Percentiles rank a stretch among this genome's conserved stretches.
Conservation (phyloP, 768 basidiomycete genomes). For the Leccinum olivaceopallidum region DNA sequence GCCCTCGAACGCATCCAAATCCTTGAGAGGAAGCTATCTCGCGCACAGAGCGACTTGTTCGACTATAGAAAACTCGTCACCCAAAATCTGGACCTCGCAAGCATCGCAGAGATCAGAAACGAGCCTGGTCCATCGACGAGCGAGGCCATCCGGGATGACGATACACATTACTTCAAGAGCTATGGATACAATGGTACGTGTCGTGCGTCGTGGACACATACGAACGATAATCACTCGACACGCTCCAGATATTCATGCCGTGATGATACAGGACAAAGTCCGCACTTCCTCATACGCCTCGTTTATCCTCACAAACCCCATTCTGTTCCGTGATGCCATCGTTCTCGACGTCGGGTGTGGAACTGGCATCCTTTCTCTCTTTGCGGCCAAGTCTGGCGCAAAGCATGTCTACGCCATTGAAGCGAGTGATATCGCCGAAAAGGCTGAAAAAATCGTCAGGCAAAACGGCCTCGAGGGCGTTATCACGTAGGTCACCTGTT, state of each 20-base stretch:
- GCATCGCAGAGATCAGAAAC: slow-evolving; percentile 43
- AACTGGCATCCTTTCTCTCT: slow-evolving; percentile 88
- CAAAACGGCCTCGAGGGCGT: slow-evolving; percentile 70
- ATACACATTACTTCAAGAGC: slow-evolving; percentile 91
- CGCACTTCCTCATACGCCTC: slow-evolving; percentile 91
- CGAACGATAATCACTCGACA: background rate
- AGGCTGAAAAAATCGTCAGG: slow-evolving; percentile 75
- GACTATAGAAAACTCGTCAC: slow-evolving; percentile 64
- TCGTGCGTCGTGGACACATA: too few species aligned
- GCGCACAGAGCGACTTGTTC: slow-evolving; percentile 56
- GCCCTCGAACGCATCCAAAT: slow-evolving; percentile 49
- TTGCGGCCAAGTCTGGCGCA: slow-evolving; percentile 88
- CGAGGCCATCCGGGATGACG: slow-evolving; percentile 65
- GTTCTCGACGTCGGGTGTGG: slow-evolving; percentile 98
- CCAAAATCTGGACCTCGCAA: slow-evolving; percentile 49
- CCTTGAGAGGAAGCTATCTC: slow-evolving; percentile 63
- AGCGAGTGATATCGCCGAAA: slow-evolving; percentile 79
- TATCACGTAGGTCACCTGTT: slow-evolving; percentile 53
- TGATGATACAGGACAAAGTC: slow-evolving; percentile 96
- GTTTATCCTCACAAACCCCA: slow-evolving; percentile 83
- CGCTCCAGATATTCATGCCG: slow-evolving; percentile 81
- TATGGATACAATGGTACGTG: slow-evolving; percentile 81
- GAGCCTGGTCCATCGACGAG: slow-evolving; percentile 32
- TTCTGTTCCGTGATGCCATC: slow-evolving; percentile 77
- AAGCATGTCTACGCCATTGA: slow-evolving; percentile 91